Conservation (phyloP, 495 filamentous ascomycete species). For the Penicillium maclennaniae region DNA sequence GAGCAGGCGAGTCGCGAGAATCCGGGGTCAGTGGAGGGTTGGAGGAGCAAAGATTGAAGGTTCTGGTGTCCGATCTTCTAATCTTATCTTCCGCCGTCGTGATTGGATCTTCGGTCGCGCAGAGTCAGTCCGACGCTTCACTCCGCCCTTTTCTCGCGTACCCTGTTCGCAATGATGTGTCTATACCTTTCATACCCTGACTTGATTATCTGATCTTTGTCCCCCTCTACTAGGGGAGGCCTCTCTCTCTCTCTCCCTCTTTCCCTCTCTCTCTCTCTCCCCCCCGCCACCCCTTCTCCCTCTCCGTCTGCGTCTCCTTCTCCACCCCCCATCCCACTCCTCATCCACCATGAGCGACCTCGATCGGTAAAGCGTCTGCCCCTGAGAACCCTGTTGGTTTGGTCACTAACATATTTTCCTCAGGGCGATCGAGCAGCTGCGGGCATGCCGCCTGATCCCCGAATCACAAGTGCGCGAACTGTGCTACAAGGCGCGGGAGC, state of each 20-base stretch:
- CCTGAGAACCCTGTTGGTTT: neutral
- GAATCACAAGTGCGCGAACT: conserved; percentile 92
- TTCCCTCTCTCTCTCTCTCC: neutral
- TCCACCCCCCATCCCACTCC: conserved; percentile 7
- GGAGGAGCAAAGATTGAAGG: conserved; percentile 9
- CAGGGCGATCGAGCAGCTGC: conserved; percentile 89
- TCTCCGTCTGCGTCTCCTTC: neutral
- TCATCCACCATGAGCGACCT: conserved; percentile 71
- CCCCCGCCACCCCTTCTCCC: neutral
- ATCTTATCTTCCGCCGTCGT: conserved; percentile 39
- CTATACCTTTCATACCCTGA: conserved; percentile 16
- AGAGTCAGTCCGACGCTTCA: conserved; percentile 8
- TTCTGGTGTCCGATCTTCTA: conserved; percentile 45
- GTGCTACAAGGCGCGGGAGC: conserved; percentile 95
- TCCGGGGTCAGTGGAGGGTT: conserved; percentile 35
- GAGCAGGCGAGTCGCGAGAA: conserved; percentile 15
- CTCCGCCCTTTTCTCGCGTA: conserved; percentile 1
- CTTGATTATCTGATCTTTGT: conserved; percentile 10
- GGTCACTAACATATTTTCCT: conserved; percentile 11
- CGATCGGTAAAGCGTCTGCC: conserved; percentile 58
- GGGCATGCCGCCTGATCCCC: conserved; percentile 93
- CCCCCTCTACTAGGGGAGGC: conserved; percentile 2
- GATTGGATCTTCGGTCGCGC: conserved; percentile 28
- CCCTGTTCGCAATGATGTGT: conserved; percentile 19
- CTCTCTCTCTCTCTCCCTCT: neutral